Evolutionary conservation across 225 moss, liverwort and hornwort genomes (phyloP), one percentile per base, ranked within the genome.

Genomic region (Pleurozium schreberi): DNA sequence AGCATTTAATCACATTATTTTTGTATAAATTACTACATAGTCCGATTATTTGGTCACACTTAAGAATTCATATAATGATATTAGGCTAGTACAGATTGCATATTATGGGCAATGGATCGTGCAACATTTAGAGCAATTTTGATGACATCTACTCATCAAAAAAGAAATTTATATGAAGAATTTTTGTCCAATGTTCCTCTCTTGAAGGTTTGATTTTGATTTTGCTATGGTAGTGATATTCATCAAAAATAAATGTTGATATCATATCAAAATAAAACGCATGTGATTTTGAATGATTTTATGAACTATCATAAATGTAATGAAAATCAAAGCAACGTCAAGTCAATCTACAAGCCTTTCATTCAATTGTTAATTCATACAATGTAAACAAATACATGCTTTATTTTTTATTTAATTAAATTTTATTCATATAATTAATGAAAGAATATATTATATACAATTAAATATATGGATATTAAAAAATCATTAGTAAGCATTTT

Each of bases 51-150:
- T 66, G 12, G 10, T 42, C 17, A 5, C 47, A 52, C 14, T 76
- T 20, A 64, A 26, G 16, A 57, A 59, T 85, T 28, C 7, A 55
- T 38, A 36, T 28, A 5, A 61, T 76, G 27, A 19, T 28, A 61
- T 62, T 90, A 99, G 99, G 99, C 99, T 52, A 95, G 92, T 69
- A 95, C 97, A 59, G 93, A 96, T 93, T 99, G 96, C 77, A 89
- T 96, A 80, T 34, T 99, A 68, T 99, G 97, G 99, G 97, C 96
- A 60, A 93, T 99, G 93, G 97, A 99, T 52, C 97, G 96, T 66
- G 88, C 82, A 62, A 99, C 99, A 14, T 99, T 96, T 81, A 89
- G 91, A 75, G 93, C 95, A 84, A 96, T 99, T 53, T 90, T 99
- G 59, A 96, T 99, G 99, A 95, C 90, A 73, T 94, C 99, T 13